Evolutionary conservation across 2,329 filamentous ascomycete genomes (phyloP), one percentile per base, ranked within the genome.

Genomic region (Cordyceps javanica): DNA sequence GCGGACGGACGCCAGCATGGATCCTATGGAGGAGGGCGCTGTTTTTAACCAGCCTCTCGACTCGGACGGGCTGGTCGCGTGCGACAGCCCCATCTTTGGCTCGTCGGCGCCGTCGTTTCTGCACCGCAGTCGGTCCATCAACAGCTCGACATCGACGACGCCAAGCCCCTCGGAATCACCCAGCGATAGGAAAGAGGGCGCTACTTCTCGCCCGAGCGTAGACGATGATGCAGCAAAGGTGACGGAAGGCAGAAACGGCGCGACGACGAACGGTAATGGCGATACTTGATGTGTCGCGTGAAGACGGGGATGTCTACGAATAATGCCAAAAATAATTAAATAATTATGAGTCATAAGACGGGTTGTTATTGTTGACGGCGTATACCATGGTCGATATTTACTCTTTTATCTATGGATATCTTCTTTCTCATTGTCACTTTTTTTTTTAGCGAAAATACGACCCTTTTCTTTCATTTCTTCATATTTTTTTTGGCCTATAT

Each of bases 41-140:
- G 64, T 71, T 11, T 70, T 67, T 51, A 72, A 72, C 32, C 65
- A 67, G 48, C 68, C 70, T 5, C 59, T 70, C 28, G 64, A 69
- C 55, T 60, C 66, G 9, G 52, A 57, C 5, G 38, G 39, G 21
- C 41, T 48, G 6, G 26, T 6, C 14, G 55, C 55, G 21, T 52
- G 52, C 34, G 58, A 60, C n/a, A 60, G 58, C 19, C 57, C 45
- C 2, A 39, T 36, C 21, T 52, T 59, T 39, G 56, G 56, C n/a
- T 53, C 49, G 8, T 39, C 32, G 23, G 28, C 41, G 25, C 45
- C 55, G n/a, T 50, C 55, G 10, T 57, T 57, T 57, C 36, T 38
- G 16, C 14, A 13, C n/a, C 46, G 44, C n/a, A 50, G 25, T 13
- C 25, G 21, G 45, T 50, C 45, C 23, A 26, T 34, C n/a, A 11